A percentile compares a stretch with the other conserved stretches of the same genome.
Conservation (phyloP, 495 filamentous ascomycete species). For the Hypomontagnella submonticulosa region DNA sequence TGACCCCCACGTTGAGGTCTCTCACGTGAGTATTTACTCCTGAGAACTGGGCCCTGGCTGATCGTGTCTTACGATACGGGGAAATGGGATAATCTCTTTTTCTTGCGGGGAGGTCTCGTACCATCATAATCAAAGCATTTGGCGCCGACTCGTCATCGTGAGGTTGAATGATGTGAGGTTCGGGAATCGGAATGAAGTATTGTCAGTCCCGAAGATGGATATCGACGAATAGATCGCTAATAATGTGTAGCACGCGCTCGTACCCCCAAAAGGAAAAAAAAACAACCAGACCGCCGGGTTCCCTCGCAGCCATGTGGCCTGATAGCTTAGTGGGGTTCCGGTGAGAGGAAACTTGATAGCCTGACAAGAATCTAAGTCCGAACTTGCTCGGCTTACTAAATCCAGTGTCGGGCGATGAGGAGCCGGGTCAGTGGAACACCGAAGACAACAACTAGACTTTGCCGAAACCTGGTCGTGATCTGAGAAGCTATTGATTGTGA, state of each 20-base stretch:
- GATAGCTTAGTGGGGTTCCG: slow-evolving; percentile 15
- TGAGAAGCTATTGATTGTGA: neutral
- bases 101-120: slow-evolving; percentile 1
- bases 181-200: slow-evolving; percentile 17
- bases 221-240: slow-evolving; percentile 31
- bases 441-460: slow-evolving; percentile 19
- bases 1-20: slow-evolving; percentile 37
- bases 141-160: slow-evolving; percentile 3
- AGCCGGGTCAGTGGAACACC: slow-evolving; percentile 24
- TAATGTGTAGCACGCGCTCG: slow-evolving; percentile 23
- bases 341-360: slow-evolving; percentile 11
- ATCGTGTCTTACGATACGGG: slow-evolving; percentile 25
- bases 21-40: slow-evolving; percentile 33
- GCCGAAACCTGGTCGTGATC: slow-evolving; percentile 1
- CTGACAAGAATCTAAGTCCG: slow-evolving; percentile 15
- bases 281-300: slow-evolving; percentile 34
- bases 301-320: slow-evolving; percentile 21
- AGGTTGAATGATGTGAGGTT: slow-evolving; percentile 9
- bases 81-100: slow-evolving; percentile 10
- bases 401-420: slow-evolving; percentile 5
- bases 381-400: slow-evolving; percentile 27
- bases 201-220: slow-evolving; percentile 7
- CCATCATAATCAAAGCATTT: neutral
- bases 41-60: slow-evolving; percentile 18
- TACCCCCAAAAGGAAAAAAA: slow-evolving; percentile 23